These are phyloP conservation scores for Lathyrus sativus DNA, from an alignment of 306 rosid species.

Conservation along the genomic window DNA sequence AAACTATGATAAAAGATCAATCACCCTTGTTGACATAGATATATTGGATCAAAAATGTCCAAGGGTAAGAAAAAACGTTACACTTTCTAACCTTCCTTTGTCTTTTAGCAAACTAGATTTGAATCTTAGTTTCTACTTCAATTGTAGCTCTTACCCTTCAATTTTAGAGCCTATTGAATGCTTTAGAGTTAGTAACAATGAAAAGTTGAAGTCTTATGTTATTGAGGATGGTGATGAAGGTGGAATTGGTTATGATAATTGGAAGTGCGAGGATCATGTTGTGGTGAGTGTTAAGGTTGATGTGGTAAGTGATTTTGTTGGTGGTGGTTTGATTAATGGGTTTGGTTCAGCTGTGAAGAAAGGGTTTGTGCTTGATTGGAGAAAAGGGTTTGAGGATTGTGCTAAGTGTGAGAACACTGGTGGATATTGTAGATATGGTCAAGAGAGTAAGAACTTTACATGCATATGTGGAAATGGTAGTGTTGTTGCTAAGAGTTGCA, in stretches of 20 bases:
- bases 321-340: slow-evolving; percentile 21
- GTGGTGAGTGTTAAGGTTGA: slow-evolving; percentile 34
- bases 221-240: slow-evolving; percentile 1
- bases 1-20: slow-evolving; percentile 4
- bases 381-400: slow-evolving; percentile 22
- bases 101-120: slow-evolving; percentile 12
- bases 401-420: slow-evolving; percentile 37
- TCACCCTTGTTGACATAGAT: slow-evolving; percentile 49
- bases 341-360: slow-evolving; percentile 44
- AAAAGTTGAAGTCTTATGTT: slow-evolving; percentile 37
- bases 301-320: slow-evolving; percentile 16
- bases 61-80: slow-evolving; percentile 41
- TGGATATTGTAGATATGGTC: slow-evolving; percentile 37
- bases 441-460: neutral
- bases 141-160: slow-evolving; percentile 33
- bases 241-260: neutral
- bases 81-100: slow-evolving; percentile 33
- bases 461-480: slow-evolving; percentile 48
- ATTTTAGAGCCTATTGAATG: slow-evolving; percentile 27
- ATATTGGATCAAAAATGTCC: slow-evolving; percentile 36
- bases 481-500: slow-evolving; percentile 31
- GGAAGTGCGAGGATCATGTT: slow-evolving; percentile 37
- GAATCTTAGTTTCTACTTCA: slow-evolving; percentile 51
- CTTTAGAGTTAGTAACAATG: neutral
- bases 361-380: slow-evolving; percentile 53